Evolutionary conservation across 2,329 filamentous ascomycete genomes (phyloP).

Genomic region (Hymenoscyphus fructigenus): DNA sequence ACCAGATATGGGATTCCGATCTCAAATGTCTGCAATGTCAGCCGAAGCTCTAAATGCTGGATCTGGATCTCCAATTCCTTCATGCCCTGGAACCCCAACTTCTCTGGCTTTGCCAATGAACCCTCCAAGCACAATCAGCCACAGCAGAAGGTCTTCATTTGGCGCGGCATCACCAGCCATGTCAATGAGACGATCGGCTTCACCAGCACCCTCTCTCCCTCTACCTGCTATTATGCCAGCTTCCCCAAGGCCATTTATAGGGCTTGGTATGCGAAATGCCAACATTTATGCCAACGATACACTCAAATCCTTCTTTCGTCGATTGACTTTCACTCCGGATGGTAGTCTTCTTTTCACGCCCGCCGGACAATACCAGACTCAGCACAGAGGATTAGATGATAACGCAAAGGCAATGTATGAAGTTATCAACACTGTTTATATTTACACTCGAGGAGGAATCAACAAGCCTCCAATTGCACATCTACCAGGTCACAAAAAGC

Average conservation of each 20-base stretch:
- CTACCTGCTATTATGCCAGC: constrained; percentile 89
- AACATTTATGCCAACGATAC: constrained; percentile 96
- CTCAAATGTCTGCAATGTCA: constrained; percentile 52
- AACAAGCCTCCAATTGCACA: constrained; percentile 96
- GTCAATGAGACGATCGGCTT: constrained; percentile 78
- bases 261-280: constrained; percentile 73
- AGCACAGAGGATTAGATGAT: constrained; percentile 63
- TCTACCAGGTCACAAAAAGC: constrained; percentile 95
- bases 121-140: constrained; percentile 81
- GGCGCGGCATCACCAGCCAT: constrained; percentile 63
- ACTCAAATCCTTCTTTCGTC: constrained; percentile 92
- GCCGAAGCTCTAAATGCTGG: constrained; percentile 51
- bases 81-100: constrained; percentile 89
- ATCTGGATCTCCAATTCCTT: constrained; percentile 80
- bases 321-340: constrained; percentile 91
- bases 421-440: constrained; percentile 95
- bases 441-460: constrained; percentile 93
- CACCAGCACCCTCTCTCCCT: constrained; percentile 89
- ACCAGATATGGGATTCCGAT: constrained; percentile 70
- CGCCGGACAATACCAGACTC: constrained; percentile 89
- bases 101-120: constrained; percentile 93
- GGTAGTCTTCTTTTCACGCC: constrained; percentile 92
- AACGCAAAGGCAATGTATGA: constrained; percentile 75
- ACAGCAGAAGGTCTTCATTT: constrained; percentile 93
- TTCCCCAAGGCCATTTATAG: constrained; percentile 69